Percentiles rank a stretch among this genome's conserved stretches.
Conservation (phyloP, 169 alveolate genomes). For the Besnoitia besnoiti region DNA sequence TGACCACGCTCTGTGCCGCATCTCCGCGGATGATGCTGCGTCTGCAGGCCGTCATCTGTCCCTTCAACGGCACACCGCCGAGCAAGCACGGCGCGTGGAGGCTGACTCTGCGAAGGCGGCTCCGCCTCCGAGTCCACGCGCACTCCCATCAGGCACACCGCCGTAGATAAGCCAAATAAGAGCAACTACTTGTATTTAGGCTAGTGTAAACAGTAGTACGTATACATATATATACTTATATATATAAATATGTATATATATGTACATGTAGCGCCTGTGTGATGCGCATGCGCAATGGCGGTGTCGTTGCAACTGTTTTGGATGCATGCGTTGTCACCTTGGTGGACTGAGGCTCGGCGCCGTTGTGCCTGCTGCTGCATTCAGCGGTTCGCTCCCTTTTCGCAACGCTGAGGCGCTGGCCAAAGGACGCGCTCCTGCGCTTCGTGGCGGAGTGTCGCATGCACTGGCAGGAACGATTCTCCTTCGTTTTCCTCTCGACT, state of each 20-base stretch:
- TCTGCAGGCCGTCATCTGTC: too few species aligned
- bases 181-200: too few species aligned
- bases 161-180: too few species aligned
- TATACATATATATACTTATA: neutral
- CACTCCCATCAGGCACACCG: too few species aligned
- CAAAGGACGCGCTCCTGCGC: neutral
- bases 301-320: neutral
- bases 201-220: neutral
- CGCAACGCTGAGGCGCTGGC: constrained; percentile 39
- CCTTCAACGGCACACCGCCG: too few species aligned
- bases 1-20: too few species aligned
- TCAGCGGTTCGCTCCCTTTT: neutral
- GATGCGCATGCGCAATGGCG: neutral
- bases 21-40: too few species aligned
- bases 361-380: neutral
- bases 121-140: too few species aligned
- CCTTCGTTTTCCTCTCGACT: neutral
- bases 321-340: neutral
- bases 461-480: neutral
- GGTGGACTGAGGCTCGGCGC: neutral
- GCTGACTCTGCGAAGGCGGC: too few species aligned
- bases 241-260: too few species aligned
- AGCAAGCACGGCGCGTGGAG: too few species aligned
- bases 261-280: too few species aligned
- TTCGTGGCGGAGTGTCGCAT: neutral